Conservation (phyloP, 1,284 basidiomycete genomes). For the Marasmius tenuissimus region DNA sequence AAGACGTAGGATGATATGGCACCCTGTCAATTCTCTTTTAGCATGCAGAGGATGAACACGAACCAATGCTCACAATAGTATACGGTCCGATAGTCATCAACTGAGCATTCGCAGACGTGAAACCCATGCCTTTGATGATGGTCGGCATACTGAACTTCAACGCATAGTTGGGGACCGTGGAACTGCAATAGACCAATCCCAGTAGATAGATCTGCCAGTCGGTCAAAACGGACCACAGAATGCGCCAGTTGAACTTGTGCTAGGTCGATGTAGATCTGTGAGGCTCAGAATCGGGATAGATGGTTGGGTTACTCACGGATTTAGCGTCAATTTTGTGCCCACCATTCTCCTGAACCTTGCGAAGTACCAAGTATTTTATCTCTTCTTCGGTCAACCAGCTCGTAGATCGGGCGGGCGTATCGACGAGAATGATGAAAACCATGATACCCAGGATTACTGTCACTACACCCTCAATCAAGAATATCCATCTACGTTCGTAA, state of each 20-base stretch:
- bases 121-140: constrained; percentile 1
- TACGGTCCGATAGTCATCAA: background rate
- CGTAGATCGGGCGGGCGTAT: background rate
- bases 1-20: background rate
- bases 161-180: background rate
- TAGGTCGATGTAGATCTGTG: background rate
- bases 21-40: background rate
- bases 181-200: background rate
- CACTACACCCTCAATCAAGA: background rate
- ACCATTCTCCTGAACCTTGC: background rate
- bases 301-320: background rate
- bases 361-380: background rate
- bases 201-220: background rate
- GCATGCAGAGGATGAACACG: background rate
- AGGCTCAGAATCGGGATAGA: background rate
- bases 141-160: background rate
- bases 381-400: background rate
- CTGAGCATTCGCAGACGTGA: background rate
- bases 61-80: background rate
- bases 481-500: background rate
- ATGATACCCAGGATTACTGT: background rate
- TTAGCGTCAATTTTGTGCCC: background rate
- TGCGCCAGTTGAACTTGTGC: background rate
- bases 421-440: background rate
- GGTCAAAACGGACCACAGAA: background rate